These are phyloP conservation scores for Globisporangium cederbergense DNA, from an alignment of 352 stramenopile genomes.

Conservation along the genomic window DNA sequence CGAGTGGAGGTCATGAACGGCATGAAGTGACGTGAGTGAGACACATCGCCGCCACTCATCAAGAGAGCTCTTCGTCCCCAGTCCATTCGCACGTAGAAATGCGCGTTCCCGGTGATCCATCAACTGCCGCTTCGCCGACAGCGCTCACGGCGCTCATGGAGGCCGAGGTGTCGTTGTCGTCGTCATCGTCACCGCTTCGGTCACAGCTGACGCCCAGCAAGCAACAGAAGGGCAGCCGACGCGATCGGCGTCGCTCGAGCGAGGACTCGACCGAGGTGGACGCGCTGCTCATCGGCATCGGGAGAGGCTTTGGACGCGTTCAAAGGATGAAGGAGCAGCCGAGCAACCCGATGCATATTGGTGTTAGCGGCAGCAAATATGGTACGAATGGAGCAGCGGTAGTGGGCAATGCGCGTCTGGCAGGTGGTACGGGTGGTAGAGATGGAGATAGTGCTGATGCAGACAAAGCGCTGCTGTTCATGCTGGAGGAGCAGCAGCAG, in stretches of 20 bases:
- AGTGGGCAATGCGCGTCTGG: neutral
- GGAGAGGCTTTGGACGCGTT: neutral
- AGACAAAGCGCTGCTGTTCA: neutral
- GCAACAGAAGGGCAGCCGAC: constrained; percentile 1
- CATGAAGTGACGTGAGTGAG: neutral
- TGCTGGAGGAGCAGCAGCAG: constrained; percentile 14
- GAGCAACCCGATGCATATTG: neutral
- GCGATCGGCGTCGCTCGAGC: constrained; percentile 12
- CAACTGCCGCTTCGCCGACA: neutral
- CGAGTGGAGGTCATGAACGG: neutral
- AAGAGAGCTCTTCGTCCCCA: neutral
- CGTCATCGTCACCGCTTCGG: neutral
- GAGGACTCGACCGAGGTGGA: constrained; percentile 16
- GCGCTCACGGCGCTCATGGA: constrained; percentile 5
- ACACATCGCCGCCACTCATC: neutral
- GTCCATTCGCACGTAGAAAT: neutral
- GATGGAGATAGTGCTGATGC: neutral
- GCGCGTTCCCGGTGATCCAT: neutral
- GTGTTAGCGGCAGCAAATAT: neutral
- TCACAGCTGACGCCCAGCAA: neutral
- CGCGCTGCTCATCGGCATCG: constrained; percentile 5
- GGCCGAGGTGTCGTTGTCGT: neutral
- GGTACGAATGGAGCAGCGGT: neutral
- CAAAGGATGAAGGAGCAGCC: neutral
- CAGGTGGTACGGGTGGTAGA: neutral